Evolutionary conservation across 2,329 filamentous ascomycete species (phyloP), one percentile per base, ranked within the genome.

Genomic region (Neurospora crassa): DNA sequence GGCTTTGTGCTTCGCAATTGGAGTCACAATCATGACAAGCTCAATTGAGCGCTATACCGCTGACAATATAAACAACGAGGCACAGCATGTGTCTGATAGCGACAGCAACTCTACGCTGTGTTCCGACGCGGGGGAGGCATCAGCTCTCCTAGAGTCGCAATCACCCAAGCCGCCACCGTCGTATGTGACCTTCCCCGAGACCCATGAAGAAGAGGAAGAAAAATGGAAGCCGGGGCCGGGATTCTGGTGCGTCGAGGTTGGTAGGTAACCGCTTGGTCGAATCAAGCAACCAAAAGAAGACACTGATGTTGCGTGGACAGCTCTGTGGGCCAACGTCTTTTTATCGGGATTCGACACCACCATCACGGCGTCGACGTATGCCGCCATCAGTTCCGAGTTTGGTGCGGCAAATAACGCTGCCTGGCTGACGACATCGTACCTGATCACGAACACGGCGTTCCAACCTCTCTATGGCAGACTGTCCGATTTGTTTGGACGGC

Each of bases 301-400:
- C 37, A 73, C 71, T 70, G 2, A 68, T 71, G 14, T 70, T 69
- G 69, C 70, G 29, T 40, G 29, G 47, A 40, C 20, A 74, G 73
- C 72, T 11, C 67, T 74, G 4, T 74, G 72, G 73, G 73, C 85
- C 63, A 90, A 90, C 73, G 87, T 90, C 10, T 90, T 90, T 72
- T 82, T 90, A 6, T 85, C 85, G 29, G 88, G 87, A 1, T 92
- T 92, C 75, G 91, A 93, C 77, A 87, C 88, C 2, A 93, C 91
- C 0, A 84, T 93, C 70, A 93, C 91, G 78, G 90, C 90, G 0
- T 88, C 90, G 1, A 91, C 88, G 1, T 91, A 93, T 77, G 89
- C 90, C 6, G 88, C 91, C 68, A 92, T 92, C 73, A 91, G 89
- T 63, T 92, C 90, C 16, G 87, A 91, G 75, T 92, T 92, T 76